Conservation (phyloP, 192 early-diverging fungal species). For the Thamnidium elegans region DNA sequence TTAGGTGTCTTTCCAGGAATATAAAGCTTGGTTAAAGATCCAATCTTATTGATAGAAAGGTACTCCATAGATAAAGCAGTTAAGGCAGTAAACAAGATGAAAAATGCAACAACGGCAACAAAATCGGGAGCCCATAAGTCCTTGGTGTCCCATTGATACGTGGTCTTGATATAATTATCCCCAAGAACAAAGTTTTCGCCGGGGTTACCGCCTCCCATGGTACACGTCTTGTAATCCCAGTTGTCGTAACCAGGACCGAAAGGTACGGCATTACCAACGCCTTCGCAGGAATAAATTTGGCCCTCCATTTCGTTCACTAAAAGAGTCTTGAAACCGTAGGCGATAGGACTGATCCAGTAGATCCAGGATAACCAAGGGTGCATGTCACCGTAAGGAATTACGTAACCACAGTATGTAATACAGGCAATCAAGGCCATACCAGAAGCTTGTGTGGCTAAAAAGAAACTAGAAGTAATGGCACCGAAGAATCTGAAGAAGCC, state of each 20-base stretch:
- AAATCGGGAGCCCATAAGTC: constrained; percentile 57
- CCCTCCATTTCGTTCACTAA: constrained; percentile 66
- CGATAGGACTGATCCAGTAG: constrained; percentile 66
- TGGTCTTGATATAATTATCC: constrained; percentile 51
- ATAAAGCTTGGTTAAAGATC: constrained; percentile 48
- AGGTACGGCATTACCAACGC: constrained; percentile 26
- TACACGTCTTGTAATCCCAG: constrained; percentile 50
- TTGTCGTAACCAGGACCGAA: constrained; percentile 38
- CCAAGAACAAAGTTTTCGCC: constrained; percentile 54
- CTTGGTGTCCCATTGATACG: constrained; percentile 51
- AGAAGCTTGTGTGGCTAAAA: constrained; percentile 50
- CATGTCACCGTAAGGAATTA: constrained; percentile 59
- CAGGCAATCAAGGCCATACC: constrained; percentile 51
- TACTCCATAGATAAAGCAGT: constrained; percentile 54
- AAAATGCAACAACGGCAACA: constrained; percentile 52
- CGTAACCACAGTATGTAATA: constrained; percentile 56
- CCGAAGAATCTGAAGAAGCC: constrained; percentile 60
- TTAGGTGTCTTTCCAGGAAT: constrained; percentile 35
- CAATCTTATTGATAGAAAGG: constrained; percentile 36
- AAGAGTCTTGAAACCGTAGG: constrained; percentile 64
- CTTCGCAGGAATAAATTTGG: constrained; percentile 33
- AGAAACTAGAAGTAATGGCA: constrained; percentile 46
- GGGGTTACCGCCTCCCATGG: constrained; percentile 57
- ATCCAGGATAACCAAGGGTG: constrained; percentile 65
- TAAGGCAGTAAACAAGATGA: constrained; percentile 38